Evolutionary conservation across 192 early-diverging fungal genomes (phyloP), one percentile per base, ranked within the genome.

Genomic region (Coemansia sp.): DNA sequence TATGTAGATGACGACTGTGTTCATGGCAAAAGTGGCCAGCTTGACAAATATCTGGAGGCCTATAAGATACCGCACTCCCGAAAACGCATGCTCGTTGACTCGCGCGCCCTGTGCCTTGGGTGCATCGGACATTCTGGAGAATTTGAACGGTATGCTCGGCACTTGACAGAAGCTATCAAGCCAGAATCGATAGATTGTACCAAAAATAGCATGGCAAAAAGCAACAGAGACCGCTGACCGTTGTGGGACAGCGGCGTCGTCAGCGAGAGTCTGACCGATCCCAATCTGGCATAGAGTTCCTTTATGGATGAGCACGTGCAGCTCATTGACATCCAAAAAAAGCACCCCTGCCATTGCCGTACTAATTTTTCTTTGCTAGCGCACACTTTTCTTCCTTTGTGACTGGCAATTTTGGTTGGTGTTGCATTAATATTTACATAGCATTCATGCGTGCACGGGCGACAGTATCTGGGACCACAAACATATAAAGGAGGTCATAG

Each of bases 11-110:
- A 94, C 82, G 49, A 92, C 68, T 56, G 91, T 89, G 78, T 95
- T 93, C 22, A 93, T 78, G 22, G 82, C 60, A 71, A 98, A 97
- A 0, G 97, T 96, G 19, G 86, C 68, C 63, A 92, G 76, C 7
- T 88, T 77, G 1, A 90, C 88, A 51, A 89, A 78, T 9, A 93
- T 65, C 68, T 95, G 93, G 12, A 93, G 84, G 5, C 90, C 65
- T 38, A 93, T 81, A 16, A 95, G 69, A 68, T 90, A 91, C 56
- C 82, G 85, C 0, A 88, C 88, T 16, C 92, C 93, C 1, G 85
- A 70, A n/a, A 91, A 85, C 8, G 88, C 86, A 32, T 49, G 14
- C 26, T 19, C 54, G 7, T 54, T 14, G 12, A 21, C 63, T 21
- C n/a, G n/a, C 23, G 28, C 16, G 59, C 41, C 18, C 21, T 19